Evolutionary conservation across 2,329 filamentous ascomycete genomes (phyloP).

Genomic region (Paecilomyces sp.): DNA sequence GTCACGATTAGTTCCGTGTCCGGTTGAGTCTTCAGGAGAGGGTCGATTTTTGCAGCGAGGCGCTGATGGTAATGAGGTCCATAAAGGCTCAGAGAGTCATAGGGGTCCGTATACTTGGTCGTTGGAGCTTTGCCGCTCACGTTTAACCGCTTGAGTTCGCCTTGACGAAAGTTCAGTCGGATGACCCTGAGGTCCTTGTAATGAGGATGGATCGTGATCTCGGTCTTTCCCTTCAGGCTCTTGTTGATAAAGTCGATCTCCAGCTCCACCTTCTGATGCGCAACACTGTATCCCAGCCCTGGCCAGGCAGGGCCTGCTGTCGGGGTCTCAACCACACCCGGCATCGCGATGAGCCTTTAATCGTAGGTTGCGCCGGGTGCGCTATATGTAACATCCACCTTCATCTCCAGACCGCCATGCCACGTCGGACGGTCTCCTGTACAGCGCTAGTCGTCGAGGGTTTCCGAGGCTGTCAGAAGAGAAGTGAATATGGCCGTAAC

Average conservation of each 20-base stretch:
- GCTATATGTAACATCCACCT: constrained; percentile 26
- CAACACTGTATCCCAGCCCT: constrained; percentile 49
- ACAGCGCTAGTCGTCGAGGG: neutral
- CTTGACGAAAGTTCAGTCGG: constrained; percentile 57
- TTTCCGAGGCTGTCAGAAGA: neutral
- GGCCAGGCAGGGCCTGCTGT: constrained; percentile 18
- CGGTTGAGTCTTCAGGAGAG: constrained; percentile 44
- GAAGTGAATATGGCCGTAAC: neutral
- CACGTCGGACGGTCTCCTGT: neutral
- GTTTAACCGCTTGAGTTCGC: constrained; percentile 47
- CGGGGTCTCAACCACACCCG: constrained; percentile 30
- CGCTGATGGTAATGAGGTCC: constrained; percentile 70
- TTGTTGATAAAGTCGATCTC: constrained; percentile 79
- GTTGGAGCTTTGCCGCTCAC: constrained; percentile 36
- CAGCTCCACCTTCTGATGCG: constrained; percentile 81
- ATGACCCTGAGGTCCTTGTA: constrained; percentile 49
- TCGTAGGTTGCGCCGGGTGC: constrained; percentile 30
- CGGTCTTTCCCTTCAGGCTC: constrained; percentile 68
- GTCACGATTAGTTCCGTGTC: constrained; percentile 53
- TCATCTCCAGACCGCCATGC: constrained; percentile 26
- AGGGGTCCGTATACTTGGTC: constrained; percentile 34
- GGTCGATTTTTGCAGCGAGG: constrained; percentile 60
- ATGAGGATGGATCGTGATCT: constrained; percentile 69
- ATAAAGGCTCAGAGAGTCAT: constrained; percentile 44
- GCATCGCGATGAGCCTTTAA: constrained; percentile 31